Evolutionary conservation across 768 basidiomycete species (phyloP).

Genomic region (Russula emetica): DNA sequence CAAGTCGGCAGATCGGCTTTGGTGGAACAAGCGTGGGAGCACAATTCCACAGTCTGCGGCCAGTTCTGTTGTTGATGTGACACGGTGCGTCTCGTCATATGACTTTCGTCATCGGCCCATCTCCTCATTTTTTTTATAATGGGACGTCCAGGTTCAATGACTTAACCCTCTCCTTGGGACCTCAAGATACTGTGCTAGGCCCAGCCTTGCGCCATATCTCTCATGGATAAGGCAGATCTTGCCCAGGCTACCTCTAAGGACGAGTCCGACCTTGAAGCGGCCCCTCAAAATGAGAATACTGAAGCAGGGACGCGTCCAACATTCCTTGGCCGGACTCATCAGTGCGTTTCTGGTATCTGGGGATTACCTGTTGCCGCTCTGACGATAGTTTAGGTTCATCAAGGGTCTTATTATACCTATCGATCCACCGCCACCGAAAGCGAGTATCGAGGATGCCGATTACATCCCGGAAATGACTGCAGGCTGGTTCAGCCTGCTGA

Average conservation of each 20-base stretch:
- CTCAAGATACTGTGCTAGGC: not conserved
- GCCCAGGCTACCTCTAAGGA: not conserved
- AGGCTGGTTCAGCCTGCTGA: slow-evolving; percentile 51
- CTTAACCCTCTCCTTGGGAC: not conserved
- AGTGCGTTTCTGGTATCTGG: slow-evolving; percentile 7
- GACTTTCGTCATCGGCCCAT: slow-evolving; percentile 2
- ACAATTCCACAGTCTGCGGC: not conserved
- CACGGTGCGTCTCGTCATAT: slow-evolving; percentile 22
- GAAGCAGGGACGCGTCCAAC: not conserved
- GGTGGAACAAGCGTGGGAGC: not conserved
- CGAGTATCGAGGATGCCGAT: slow-evolving; percentile 55
- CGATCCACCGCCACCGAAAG: slow-evolving; percentile 41
- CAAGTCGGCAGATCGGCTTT: too few species aligned
- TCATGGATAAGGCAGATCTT: slow-evolving; percentile 3
- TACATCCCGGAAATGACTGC: slow-evolving; percentile 66
- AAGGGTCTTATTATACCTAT: slow-evolving; percentile 23
- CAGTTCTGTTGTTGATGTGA: too few species aligned
- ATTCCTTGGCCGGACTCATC: not conserved
- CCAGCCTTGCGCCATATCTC: not conserved
- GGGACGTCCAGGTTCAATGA: not conserved
- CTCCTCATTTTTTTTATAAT: not conserved
- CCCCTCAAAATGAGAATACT: not conserved
- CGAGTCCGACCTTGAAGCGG: slow-evolving; percentile 3
- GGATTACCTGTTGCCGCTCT: not conserved
- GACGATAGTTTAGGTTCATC: slow-evolving; percentile 12